Evolutionary conservation across 1,284 basidiomycete genomes (phyloP).

Genomic region (Marasmius sp.): DNA sequence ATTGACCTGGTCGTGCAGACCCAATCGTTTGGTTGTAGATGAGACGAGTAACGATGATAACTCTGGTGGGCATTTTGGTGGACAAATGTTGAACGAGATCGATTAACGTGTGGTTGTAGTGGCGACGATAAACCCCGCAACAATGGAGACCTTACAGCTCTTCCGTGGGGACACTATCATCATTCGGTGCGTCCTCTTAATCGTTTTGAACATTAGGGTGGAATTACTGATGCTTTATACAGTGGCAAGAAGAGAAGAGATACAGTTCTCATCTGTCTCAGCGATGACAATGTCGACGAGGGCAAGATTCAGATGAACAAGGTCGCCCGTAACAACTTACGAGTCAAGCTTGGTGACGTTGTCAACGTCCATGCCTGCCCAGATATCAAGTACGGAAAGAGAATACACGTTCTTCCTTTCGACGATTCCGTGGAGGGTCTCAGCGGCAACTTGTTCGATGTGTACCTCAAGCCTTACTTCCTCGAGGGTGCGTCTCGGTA

Average conservation of each 20-base stretch:
- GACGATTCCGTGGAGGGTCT: conserved; percentile 98
- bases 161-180: conserved; percentile 97
- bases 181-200: conserved; percentile 61
- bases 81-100: background rate
- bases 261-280: conserved; percentile 94
- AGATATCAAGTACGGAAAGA: conserved; percentile 99
- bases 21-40: conserved; percentile 93
- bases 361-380: conserved; percentile 94
- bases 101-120: conserved; percentile 44
- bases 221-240: conserved; percentile 11
- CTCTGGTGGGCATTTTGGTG: conserved; percentile 58
- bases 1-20: conserved; percentile 46
- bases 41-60: conserved; percentile 92
- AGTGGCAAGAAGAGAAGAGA: conserved; percentile 96
- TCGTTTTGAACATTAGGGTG: conserved; percentile 1
- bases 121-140: conserved; percentile 92
- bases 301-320: conserved; percentile 99
- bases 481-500: conserved; percentile 69
- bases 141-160: conserved; percentile 93
- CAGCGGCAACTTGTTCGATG: conserved; percentile 98
- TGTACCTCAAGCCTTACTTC: conserved; percentile 99
- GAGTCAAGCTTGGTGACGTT: conserved; percentile 96
- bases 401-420: conserved; percentile 95
- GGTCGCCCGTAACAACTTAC: conserved; percentile 97
- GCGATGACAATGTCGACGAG: conserved; percentile 95